phyloP scores from a whole-genome alignment of 352 stramenopile species.

The Pythium volutum region DNA sequence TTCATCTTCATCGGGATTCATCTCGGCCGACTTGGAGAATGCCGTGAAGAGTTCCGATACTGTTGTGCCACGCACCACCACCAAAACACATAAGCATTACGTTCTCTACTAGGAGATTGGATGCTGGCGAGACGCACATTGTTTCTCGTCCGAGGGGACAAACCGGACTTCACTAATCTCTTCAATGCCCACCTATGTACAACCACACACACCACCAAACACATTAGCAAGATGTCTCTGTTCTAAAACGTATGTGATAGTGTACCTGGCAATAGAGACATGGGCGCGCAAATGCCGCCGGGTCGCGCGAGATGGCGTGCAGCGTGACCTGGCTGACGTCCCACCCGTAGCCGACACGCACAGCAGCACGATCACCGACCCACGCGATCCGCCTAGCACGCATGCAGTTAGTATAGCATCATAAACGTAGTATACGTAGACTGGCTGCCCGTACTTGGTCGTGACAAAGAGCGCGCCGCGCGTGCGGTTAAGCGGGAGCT shows the following conservation, averaged over 20 bases:
- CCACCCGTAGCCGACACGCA: conserved; percentile 65
- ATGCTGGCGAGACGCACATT: conserved; percentile 35
- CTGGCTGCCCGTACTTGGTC: conserved; percentile 26
- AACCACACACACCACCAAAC: not conserved
- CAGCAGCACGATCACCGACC: conserved; percentile 36
- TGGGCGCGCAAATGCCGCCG: conserved; percentile 48
- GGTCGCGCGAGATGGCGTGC: conserved; percentile 77
- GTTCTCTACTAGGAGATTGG: not conserved
- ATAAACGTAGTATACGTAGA: not conserved
- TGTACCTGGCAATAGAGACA: conserved; percentile 84
- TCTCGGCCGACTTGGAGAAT: conserved; percentile 77
- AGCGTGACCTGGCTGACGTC: conserved; percentile 66
- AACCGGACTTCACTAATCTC: conserved; percentile 75
- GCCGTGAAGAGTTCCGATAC: conserved; percentile 71
- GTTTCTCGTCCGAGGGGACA: conserved; percentile 59
- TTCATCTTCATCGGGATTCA: conserved; percentile 81
- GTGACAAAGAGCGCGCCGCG: conserved; percentile 38
- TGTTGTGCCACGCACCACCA: too few relatives aligned
- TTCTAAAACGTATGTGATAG: too few relatives aligned
- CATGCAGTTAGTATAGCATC: not conserved
- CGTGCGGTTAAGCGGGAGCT: conserved; percentile 27
- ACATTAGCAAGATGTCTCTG: too few relatives aligned
- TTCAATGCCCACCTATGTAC: conserved; percentile 48
- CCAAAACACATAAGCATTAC: not conserved
- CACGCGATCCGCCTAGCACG: conserved; percentile 54